Evolutionary conservation across 108 stramenopile species (phyloP), one percentile per base, ranked within the genome.

Genomic region (Fragilaria radians): DNA sequence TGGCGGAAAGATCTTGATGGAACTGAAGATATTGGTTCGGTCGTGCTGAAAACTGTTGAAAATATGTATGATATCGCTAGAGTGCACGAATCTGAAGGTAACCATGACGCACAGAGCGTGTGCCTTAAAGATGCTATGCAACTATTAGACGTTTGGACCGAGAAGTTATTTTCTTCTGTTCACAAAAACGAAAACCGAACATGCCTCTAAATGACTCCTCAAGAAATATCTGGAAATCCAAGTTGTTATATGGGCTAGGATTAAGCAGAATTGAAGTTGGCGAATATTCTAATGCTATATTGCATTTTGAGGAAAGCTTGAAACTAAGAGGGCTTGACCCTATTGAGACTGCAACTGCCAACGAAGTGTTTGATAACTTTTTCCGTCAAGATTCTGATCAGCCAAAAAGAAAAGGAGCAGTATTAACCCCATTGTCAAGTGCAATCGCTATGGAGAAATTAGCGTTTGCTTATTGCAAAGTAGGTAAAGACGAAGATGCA

Each of bases 401-500:
- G 36, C 11, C 36, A 11, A 42, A 14, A 42, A 42, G 14, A 14
- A 7, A 42, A 42, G 36, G 36, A 7, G 36, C 36, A 11, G 36
- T 7, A 14, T 42, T 42, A 42, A 42, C 36, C 7, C 36, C 36
- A 7, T 14, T 42, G 36, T 7, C 36, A 42, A 42, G 36, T 42
- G 36, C 11, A 26, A 27, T 24, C 26, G 27, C 52, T 1, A 24
- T 24, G 5, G 26, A 52, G 52, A 52, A 52, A 27, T 3, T 52
- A 1, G 52, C 52, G 18, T 26, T 3, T 2, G 22, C 52, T 18
- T 52, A 57, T 7, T 29, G 17, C 21, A 1, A 3, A 24, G 27
- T 54, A 21, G 46, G 68, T 23, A 27, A 58, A 21, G 46, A 45
- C 14, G 72, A 77, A n/a, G 47, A 62, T 52, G 57, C 76, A 19